Evolutionary conservation across 202 grass and related monocot genomes (phyloP), one percentile per base, ranked within the genome.

Genomic region (Setaria italica): DNA sequence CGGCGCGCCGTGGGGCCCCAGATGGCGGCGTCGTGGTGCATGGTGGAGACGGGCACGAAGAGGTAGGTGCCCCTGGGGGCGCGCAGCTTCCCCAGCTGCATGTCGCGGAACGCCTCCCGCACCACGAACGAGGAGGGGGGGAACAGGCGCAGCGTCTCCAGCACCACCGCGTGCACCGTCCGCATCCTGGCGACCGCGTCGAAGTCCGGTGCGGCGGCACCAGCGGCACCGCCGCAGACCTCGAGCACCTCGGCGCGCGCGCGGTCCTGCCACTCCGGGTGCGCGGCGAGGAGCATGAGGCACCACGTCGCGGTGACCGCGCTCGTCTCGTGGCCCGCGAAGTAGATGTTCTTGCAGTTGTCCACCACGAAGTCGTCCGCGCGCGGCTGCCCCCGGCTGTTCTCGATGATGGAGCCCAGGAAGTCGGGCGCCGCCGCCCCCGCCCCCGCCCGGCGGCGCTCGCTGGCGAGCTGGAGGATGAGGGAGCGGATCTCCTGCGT

Each of bases 261-360:
- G 53, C 82, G 85, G 6, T 64, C 70, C 87, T 94, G 95, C 95
- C 95, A 97, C 37, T 92, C 86, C 11, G 95, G 92, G 54, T 97
- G 90, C 43, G 87, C 77, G 6, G 95, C 95, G 16, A 97, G 92
- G 39, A 97, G 88, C 90, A 97, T 93, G 78, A 97, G 70, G 62
- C 90, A 89, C 95, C 95, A 97, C 7, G 86, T 97, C 2, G 90
- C 90, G 64, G 90, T 94, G 51, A 91, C 84, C 0, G 95, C 86
- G 72, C 81, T 83, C 12, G 95, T 97, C 78, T 97, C 95, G 54
- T 94, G 87, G 4, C 95, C 95, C 0, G 95, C 92, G 81, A 97
- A 97, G 88, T 88, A 97, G 78, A 97, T 94, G 85, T 92, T 94
- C 92, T 94, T 97, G 90, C 92, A 94, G 84, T 97, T 94, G 85